Evolutionary conservation across 176 grass and related monocot species (phyloP).

Genomic region (Elaeis guineensis): DNA sequence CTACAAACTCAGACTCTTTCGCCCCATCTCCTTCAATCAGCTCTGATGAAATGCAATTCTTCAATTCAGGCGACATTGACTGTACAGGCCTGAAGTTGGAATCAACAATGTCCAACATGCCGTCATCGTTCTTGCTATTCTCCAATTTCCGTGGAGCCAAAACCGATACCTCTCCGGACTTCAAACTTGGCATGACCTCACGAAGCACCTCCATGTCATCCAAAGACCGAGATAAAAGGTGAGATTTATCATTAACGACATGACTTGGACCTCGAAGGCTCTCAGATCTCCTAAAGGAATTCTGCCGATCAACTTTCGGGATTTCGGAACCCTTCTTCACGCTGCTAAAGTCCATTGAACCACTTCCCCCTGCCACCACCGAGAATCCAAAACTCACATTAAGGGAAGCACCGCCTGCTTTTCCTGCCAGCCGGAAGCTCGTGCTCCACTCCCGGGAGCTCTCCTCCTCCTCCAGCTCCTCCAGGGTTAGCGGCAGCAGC

Average conservation of each 20-base stretch:
- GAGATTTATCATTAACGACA: no score
- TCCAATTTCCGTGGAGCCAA: not conserved
- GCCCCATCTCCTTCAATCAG: slow-evolving; percentile 26
- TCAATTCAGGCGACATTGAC: slow-evolving; percentile 40
- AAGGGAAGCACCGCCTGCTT: slow-evolving; percentile 59
- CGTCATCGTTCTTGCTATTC: not conserved
- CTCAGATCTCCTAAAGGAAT: slow-evolving; percentile 23
- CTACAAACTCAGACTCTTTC: slow-evolving; percentile 38
- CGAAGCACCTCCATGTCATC: slow-evolving; percentile 66
- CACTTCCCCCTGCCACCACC: slow-evolving; percentile 14
- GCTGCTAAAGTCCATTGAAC: not conserved
- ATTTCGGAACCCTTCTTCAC: slow-evolving; percentile 32
- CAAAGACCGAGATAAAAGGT: slow-evolving; percentile 9
- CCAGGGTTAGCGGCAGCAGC: slow-evolving; percentile 56
- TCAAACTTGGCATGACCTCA: slow-evolving; percentile 52
- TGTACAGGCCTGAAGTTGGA: not conserved
- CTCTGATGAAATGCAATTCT: slow-evolving; percentile 54
- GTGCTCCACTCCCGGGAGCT: slow-evolving; percentile 80
- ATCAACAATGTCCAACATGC: not conserved
- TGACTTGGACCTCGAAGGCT: slow-evolving; percentile 28
- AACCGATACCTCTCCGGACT: slow-evolving; percentile 15
- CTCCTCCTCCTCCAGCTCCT: slow-evolving; percentile 71
- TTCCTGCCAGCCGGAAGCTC: slow-evolving; percentile 68
- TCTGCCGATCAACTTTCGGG: slow-evolving; percentile 30
- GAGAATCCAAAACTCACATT: slow-evolving; percentile 72